phyloP scores from a whole-genome alignment of 2,329 filamentous ascomycete species.

The Colletotrichum spaethianum region DNA sequence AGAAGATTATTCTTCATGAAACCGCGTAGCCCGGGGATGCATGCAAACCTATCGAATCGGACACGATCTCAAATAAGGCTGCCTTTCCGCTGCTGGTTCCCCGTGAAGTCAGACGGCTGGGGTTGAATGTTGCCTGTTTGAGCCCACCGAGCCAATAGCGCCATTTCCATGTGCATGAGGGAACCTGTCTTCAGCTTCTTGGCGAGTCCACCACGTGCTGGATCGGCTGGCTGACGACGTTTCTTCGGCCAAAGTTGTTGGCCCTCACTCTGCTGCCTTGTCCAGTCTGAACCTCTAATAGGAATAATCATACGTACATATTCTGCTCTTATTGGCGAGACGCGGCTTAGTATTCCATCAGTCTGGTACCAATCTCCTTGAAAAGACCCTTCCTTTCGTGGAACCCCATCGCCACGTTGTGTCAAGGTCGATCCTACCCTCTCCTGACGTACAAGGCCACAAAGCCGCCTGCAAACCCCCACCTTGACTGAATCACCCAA shows the following conservation, averaged over 20 bases:
- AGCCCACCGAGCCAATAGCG: constrained; percentile 34
- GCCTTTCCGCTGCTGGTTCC: not conserved
- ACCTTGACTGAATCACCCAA: constrained; percentile 12
- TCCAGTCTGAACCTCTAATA: not conserved
- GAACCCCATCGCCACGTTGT: constrained; percentile 17
- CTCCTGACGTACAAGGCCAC: not conserved
- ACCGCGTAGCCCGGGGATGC: not conserved
- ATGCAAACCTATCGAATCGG: not conserved
- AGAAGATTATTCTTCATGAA: not conserved
- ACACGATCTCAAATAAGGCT: not conserved
- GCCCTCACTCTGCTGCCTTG: not conserved
- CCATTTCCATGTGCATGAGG: constrained; percentile 15
- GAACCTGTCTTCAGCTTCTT: constrained; percentile 16
- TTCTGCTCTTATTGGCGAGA: not conserved
- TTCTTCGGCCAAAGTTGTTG: not conserved
- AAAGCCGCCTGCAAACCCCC: not conserved
- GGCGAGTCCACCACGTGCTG: constrained; percentile 27
- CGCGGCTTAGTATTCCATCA: not conserved
- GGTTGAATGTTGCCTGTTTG: constrained; percentile 9
- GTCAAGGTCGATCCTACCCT: constrained; percentile 19
- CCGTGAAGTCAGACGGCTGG: not conserved
- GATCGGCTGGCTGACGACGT: constrained; percentile 16
- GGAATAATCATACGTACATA: not conserved
- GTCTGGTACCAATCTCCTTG: not conserved
- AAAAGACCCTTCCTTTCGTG: not conserved